These are phyloP conservation scores for Solanum chilense DNA, from an alignment of 257 asterid genomes.

Conservation along the genomic window DNA sequence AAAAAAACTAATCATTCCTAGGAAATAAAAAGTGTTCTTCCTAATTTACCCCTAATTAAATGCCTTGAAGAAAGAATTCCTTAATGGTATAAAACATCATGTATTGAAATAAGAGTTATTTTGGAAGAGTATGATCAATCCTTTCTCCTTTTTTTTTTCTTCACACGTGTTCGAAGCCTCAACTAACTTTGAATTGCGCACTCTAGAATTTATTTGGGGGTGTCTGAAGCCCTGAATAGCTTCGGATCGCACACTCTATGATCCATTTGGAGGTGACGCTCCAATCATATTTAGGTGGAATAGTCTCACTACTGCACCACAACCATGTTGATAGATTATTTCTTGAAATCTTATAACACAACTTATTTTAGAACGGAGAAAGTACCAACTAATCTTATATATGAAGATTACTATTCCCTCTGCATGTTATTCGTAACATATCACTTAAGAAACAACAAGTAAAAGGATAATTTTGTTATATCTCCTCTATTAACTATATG, in stretches of 20 bases:
- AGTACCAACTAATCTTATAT: neutral
- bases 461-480: too few species aligned
- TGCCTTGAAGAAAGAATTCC: neutral
- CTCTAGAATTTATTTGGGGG: too few species aligned
- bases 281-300: rapidly evolving
- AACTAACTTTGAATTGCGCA: too few species aligned
- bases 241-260: too few species aligned
- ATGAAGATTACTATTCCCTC: too few species aligned
- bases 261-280: neutral
- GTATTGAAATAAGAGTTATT: neutral
- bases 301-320: rapidly evolving
- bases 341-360: neutral
- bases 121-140: neutral
- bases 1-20: too few species aligned
- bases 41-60: neutral
- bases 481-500: too few species aligned
- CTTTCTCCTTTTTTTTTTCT: neutral
- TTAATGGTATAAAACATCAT: neutral
- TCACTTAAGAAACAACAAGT: too few species aligned
- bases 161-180: too few species aligned
- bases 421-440: too few species aligned
- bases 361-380: neutral
- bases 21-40: neutral
- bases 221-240: too few species aligned
- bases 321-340: neutral